Evolutionary conservation across 202 grass and related monocot genomes (phyloP).

Genomic region (Brachypodium distachyon): DNA sequence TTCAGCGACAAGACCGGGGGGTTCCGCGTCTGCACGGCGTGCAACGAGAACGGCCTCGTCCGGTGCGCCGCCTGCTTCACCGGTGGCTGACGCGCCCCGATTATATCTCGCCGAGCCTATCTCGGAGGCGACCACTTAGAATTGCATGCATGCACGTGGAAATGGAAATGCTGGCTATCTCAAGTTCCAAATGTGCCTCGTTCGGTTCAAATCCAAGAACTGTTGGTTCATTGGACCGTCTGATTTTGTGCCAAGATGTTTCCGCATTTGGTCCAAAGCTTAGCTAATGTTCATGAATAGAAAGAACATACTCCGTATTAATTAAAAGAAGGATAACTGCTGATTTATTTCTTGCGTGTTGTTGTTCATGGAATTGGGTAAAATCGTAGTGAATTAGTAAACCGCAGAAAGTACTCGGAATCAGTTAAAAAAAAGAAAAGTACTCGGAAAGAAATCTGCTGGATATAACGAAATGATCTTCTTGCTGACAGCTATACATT

Average conservation of each 20-base stretch:
- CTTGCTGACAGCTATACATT: no score
- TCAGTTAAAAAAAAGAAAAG: no score
- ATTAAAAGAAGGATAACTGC: not conserved
- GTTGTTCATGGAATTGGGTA: not conserved
- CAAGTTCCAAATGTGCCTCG: not conserved
- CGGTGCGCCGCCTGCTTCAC: slow-evolving; percentile 42
- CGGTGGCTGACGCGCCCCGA: slow-evolving; percentile 31
- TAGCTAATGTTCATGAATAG: slow-evolving; percentile 21
- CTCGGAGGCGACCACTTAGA: not conserved
- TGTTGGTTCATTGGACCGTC: not conserved
- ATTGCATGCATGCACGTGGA: not conserved
- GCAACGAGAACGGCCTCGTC: slow-evolving; percentile 95
- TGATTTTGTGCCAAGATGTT: slow-evolving; percentile 2
- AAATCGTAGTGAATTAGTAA: no score
- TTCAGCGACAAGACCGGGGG: slow-evolving; percentile 78
- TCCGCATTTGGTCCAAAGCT: not conserved
- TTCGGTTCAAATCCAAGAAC: slow-evolving; percentile 14
- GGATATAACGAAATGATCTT: no score
- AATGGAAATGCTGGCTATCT: slow-evolving; percentile 6
- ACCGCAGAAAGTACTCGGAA: no score
- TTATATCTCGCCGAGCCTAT: no score
- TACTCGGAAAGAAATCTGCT: no score
- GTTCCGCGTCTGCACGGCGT: slow-evolving; percentile 71
- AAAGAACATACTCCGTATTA: slow-evolving; percentile 17
- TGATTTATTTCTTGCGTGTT: not conserved